Percentiles rank a stretch among this genome's conserved stretches.
Evolutionary conservation across 305 asterid genomes (phyloP).

Genomic region (Fraxinus latifolia): DNA sequence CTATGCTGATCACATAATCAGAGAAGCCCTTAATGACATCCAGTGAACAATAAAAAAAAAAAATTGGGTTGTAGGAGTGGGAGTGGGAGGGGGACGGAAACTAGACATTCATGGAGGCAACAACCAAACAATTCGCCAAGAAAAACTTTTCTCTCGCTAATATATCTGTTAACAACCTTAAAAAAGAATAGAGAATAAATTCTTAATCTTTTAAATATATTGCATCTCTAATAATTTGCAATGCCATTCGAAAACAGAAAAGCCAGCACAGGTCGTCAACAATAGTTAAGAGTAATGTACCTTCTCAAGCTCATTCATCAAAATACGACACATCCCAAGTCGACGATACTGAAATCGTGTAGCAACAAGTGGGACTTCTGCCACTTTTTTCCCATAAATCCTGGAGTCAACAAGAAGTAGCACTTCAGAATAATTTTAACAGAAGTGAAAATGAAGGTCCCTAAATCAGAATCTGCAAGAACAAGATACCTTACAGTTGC

Average conservation of each 20-base stretch:
- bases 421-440: slow-evolving; percentile 15
- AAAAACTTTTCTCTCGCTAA: not conserved
- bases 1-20: not conserved
- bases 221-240: slow-evolving; percentile 4
- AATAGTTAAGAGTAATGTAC: slow-evolving; percentile 31
- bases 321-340: slow-evolving; percentile 88
- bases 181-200: not conserved
- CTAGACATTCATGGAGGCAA: not conserved
- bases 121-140: not conserved
- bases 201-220: not conserved
- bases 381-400: slow-evolving; percentile 75
- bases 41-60: not conserved
- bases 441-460: slow-evolving; percentile 9
- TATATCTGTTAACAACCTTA: not conserved
- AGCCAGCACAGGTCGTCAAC: not conserved
- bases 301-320: slow-evolving; percentile 91
- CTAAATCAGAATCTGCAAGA: slow-evolving; percentile 15
- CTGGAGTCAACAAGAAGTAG: slow-evolving; percentile 35
- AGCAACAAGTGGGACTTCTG: slow-evolving; percentile 88
- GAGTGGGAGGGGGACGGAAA: not conserved
- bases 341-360: slow-evolving; percentile 77
- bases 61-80: not conserved
- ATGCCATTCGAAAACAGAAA: not conserved
- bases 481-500: slow-evolving; percentile 75
- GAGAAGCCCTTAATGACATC: not conserved